phyloP scores from a whole-genome alignment of 805 yeast species.

The Kazachstania bromeliacearum region DNA sequence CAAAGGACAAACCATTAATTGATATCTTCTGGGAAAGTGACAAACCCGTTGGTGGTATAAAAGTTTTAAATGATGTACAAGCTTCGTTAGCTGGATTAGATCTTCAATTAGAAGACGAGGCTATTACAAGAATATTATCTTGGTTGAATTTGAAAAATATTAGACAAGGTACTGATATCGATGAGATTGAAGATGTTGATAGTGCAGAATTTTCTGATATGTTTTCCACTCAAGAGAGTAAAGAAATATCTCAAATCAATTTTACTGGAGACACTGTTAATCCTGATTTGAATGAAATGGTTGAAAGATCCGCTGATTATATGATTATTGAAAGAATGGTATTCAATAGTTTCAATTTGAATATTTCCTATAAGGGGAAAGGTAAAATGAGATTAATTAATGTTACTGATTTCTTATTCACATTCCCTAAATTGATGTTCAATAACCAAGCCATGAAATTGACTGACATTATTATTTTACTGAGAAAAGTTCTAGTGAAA shows the following conservation, averaged over 20 bases:
- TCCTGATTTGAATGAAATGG: constrained; percentile 51
- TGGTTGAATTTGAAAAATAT: constrained; percentile 37
- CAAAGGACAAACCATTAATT: constrained; percentile 28
- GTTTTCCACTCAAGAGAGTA: constrained; percentile 3
- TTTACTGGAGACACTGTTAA: constrained; percentile 10
- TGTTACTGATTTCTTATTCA: constrained; percentile 61
- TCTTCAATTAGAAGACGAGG: constrained; percentile 61
- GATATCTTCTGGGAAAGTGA: constrained; percentile 66
- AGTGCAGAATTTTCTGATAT: constrained; percentile 4
- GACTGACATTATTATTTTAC: constrained; percentile 51
- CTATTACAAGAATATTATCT: constrained; percentile 51
- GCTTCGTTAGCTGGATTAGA: constrained; percentile 56
- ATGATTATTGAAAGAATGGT: constrained; percentile 55
- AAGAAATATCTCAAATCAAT: no score
- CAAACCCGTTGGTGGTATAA: constrained; percentile 82
- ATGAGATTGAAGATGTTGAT: constrained; percentile 1
- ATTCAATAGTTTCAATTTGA: constrained; percentile 42
- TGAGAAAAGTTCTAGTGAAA: constrained; percentile 56
- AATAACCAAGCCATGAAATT: constrained; percentile 61
- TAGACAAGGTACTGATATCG: not conserved
- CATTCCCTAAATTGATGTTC: constrained; percentile 52
- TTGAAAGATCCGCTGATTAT: constrained; percentile 62
- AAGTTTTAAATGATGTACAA: constrained; percentile 59
- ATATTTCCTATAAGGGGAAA: constrained; percentile 69
- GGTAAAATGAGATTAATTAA: constrained; percentile 62